A percentile compares a stretch with the other conserved stretches of the same genome.
These are phyloP conservation scores for Hydnomerulius pinastri DNA, from an alignment of 768 basidiomycete genomes.

Conservation along the genomic window DNA sequence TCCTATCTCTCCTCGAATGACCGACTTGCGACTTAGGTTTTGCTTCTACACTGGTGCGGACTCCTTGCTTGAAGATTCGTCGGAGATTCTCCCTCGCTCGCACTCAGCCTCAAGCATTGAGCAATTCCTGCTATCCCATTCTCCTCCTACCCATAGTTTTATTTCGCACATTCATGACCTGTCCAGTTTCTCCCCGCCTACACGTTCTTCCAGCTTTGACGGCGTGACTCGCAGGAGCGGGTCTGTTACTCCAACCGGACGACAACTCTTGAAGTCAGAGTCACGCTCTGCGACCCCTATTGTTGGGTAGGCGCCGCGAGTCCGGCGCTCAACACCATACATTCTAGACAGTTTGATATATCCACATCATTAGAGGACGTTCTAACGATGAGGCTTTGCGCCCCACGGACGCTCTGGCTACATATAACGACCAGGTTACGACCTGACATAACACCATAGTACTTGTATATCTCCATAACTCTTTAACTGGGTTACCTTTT, in stretches of 20 bases:
- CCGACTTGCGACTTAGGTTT: slow-evolving; percentile 48
- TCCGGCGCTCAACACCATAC: not conserved
- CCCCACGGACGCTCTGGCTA: not conserved
- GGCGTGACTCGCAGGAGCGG: slow-evolving; percentile 29
- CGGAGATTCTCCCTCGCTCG: slow-evolving; percentile 37
- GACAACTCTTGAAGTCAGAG: slow-evolving; percentile 16
- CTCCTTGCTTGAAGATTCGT: slow-evolving; percentile 30
- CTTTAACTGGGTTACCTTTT: not conserved
- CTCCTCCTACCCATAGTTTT: slow-evolving; percentile 30
- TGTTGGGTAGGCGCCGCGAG: not conserved
- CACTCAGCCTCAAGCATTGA: slow-evolving; percentile 59
- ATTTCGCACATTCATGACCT: slow-evolving; percentile 19
- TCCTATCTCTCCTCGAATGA: not conserved
- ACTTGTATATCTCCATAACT: not conserved
- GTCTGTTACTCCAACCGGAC: slow-evolving; percentile 28
- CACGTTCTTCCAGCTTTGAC: slow-evolving; percentile 33
- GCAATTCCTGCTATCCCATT: slow-evolving; percentile 42
- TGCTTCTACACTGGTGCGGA: slow-evolving; percentile 78
- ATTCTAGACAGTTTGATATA: not conserved
- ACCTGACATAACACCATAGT: not conserved
- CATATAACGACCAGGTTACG: not conserved
- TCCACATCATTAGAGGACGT: not conserved
- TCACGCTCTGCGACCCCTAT: slow-evolving; percentile 14
- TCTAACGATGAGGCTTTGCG: not conserved
- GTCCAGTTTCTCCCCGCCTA: slow-evolving; percentile 9